Percentiles rank a stretch among this genome's conserved stretches.
Conservation (phyloP, 257 asterid genomes). For the Primulina huaijiensis region DNA sequence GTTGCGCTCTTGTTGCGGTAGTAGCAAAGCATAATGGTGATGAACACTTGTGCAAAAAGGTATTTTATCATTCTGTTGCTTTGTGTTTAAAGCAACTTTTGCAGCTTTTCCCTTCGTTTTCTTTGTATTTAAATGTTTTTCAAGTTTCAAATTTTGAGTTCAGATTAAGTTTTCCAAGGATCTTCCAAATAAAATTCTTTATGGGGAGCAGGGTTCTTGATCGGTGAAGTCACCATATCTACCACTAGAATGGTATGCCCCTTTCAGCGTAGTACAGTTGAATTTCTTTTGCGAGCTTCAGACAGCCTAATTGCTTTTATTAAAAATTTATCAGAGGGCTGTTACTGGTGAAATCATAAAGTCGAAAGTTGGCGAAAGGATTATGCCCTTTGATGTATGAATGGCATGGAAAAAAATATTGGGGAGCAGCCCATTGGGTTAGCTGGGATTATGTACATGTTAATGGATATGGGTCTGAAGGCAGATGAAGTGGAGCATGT, state of each 20-base stretch:
- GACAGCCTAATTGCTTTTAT: slow-evolving; percentile 8
- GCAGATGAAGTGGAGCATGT: too few species aligned
- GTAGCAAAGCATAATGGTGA: slow-evolving; percentile 59
- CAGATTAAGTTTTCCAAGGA: slow-evolving; percentile 66
- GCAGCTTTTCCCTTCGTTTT: neutral
- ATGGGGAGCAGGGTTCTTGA: slow-evolving; percentile 74
- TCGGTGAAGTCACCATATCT: slow-evolving; percentile 53
- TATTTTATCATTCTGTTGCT: slow-evolving; percentile 19
- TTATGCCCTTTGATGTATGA: slow-evolving; percentile 71
- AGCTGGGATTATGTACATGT: slow-evolving; percentile 70
- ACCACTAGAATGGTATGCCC: slow-evolving; percentile 49
- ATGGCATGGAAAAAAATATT: slow-evolving; percentile 77
- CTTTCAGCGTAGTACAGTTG: slow-evolving; percentile 1
- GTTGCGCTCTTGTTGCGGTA: slow-evolving; percentile 78
- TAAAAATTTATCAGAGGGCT: slow-evolving; percentile 38
- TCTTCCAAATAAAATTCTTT: slow-evolving; percentile 62
- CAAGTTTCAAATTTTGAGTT: neutral
- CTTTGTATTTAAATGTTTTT: neutral
- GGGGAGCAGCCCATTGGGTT: slow-evolving; percentile 93
- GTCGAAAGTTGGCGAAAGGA: slow-evolving; percentile 41
- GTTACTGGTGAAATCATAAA: slow-evolving; percentile 55
- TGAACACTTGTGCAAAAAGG: slow-evolving; percentile 53
- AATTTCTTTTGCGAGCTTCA: slow-evolving; percentile 22
- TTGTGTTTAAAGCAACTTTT: neutral
- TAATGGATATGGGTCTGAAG: slow-evolving; percentile 71